Percentiles rank a stretch among this genome's conserved stretches.
Conservation (phyloP, 2,329 filamentous ascomycete genomes). For the Drechslerella dactyloides region DNA sequence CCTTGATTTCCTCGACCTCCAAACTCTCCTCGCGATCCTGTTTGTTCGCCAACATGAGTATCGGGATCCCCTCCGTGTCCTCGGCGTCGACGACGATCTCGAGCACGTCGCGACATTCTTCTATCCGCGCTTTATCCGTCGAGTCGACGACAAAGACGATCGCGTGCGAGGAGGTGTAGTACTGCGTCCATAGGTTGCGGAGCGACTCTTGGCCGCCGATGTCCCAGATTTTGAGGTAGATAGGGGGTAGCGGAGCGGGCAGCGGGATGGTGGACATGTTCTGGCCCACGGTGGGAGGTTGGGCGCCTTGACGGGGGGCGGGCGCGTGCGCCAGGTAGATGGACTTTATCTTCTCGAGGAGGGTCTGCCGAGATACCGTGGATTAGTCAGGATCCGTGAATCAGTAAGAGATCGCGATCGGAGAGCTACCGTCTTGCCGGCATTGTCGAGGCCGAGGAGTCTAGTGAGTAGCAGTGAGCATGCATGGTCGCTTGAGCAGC, state of each 20-base stretch:
- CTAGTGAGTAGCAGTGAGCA: conserved; percentile 29
- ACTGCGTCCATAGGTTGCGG: conserved; percentile 91
- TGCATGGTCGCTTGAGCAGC: too few relatives aligned
- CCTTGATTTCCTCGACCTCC: conserved; percentile 96
- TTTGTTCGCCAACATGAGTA: conserved; percentile 94
- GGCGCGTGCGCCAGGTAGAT: conserved; percentile 72
- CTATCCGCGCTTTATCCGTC: conserved; percentile 85
- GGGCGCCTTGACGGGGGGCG: conserved; percentile 75
- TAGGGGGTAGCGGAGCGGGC: conserved; percentile 66
- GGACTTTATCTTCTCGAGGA: conserved; percentile 94
- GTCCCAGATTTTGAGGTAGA: conserved; percentile 99
- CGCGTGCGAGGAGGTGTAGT: conserved; percentile 91
- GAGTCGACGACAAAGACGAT: conserved; percentile 98
- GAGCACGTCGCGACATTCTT: conserved; percentile 85
- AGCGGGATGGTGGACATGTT: conserved; percentile 92
- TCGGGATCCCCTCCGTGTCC: conserved; percentile 87
- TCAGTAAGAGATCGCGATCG: neutral
- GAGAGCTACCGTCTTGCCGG: conserved; percentile 75
- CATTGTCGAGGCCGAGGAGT: conserved; percentile 95
- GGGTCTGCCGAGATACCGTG: conserved; percentile 63
- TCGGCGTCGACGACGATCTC: conserved; percentile 87
- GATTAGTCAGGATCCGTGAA: too few relatives aligned
- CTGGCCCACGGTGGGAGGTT: conserved; percentile 88
- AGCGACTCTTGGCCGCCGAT: conserved; percentile 91
- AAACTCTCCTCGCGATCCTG: conserved; percentile 97